Evolutionary conservation across 2,329 filamentous ascomycete species (phyloP).

Genomic region (Pseudogymnoascus sp.): DNA sequence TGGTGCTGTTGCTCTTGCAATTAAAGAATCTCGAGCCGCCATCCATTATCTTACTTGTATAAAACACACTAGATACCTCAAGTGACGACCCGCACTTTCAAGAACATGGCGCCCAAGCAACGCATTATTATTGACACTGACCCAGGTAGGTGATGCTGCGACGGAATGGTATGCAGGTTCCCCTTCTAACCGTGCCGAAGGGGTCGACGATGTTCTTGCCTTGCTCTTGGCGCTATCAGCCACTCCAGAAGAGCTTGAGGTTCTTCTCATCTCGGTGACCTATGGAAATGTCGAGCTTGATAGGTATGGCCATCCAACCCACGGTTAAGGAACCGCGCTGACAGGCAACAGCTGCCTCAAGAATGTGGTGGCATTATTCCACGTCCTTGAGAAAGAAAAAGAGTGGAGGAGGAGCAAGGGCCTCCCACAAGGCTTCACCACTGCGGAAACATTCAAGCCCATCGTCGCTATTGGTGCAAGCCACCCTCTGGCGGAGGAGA

Average conservation of each 20-base stretch:
- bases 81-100: background rate
- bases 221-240: conserved; percentile 80
- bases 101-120: conserved; percentile 54
- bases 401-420: conserved; percentile 69
- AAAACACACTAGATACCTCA: background rate
- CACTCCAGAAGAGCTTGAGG: conserved; percentile 73
- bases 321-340: background rate
- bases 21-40: background rate
- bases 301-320: conserved; percentile 43
- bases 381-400: conserved; percentile 83
- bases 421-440: conserved; percentile 60
- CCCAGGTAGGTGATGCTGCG: conserved; percentile 49
- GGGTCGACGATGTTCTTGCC: conserved; percentile 85
- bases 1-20: background rate
- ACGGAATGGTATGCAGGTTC: background rate
- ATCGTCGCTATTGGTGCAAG: conserved; percentile 81
- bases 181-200: conserved; percentile 32
- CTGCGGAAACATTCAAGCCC: conserved; percentile 65
- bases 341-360: conserved; percentile 58
- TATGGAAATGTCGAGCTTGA: conserved; percentile 89
- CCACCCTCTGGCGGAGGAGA: conserved; percentile 74
- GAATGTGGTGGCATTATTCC: conserved; percentile 84
- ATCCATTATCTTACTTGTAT: background rate
- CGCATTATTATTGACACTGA: conserved; percentile 95
- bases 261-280: conserved; percentile 78